Evolutionary conservation across 208 protist genomes (phyloP), one percentile per base, ranked within the genome.

Genomic region (Leptomonas seymouri): DNA sequence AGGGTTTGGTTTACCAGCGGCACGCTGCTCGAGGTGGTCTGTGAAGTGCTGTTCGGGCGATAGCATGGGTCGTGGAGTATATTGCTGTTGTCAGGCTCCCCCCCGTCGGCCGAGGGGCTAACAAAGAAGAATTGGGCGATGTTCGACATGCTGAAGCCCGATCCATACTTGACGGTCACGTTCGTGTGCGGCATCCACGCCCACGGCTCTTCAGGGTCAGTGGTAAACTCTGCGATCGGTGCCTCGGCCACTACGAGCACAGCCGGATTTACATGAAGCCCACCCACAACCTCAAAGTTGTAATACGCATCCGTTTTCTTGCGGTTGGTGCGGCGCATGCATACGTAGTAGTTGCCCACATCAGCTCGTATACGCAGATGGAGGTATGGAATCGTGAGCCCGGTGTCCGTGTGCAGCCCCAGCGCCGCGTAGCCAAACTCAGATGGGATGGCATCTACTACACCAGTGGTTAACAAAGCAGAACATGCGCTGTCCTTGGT

Each of bases 101-200:
- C 71, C 53, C 55, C 74, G 44, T 41, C 65, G 56, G 73, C 78
- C 9, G 59, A 81, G 65, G 71, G 86, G 65, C 66, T 57, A n/a
- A 91, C 82, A 53, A 95, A 91, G 69, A 97, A 97, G 31, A 93
- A 54, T 61, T 87, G 73, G 18, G 30, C 50, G 27, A 97, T 65
- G 28, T 67, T 66, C 28, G 46, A 20, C 20, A 76, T 54, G 16
- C 12, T 71, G 39, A 75, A 65, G 21, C 57, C 65, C 14, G 16
- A 14, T 27, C 44, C 48, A 72, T 84, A 87, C 25, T 67, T 86
- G 0, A 58, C 71, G 25, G 62, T 50, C 5, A 95, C 81, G 27
- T 54, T 63, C 20, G 81, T 89, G 53, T 80, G 71, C 25, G 88
- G 86, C 41, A 93, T 82, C 71, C 78, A 82, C 55, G 72, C 88